These are phyloP conservation scores for Apocynum venetum DNA, from an alignment of 257 asterid species.

Conservation along the genomic window DNA sequence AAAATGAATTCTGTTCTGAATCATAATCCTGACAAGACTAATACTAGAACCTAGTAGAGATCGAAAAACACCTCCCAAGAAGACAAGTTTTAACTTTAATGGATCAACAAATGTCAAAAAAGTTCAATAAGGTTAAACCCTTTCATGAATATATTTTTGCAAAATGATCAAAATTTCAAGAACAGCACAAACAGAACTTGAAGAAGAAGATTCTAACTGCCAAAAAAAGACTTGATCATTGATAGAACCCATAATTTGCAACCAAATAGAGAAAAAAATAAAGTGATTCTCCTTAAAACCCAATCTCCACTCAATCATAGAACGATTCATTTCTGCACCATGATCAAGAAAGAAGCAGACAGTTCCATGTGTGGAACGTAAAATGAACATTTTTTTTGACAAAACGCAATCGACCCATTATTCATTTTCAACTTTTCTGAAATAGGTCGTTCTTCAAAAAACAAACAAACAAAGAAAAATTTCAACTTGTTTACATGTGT, in stretches of 20 bases:
- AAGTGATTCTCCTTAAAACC: neutral
- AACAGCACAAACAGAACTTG: neutral
- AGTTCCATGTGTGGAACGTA: neutral
- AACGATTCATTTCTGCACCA: conserved; percentile 5
- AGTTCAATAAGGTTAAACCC: neutral
- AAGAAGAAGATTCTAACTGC: neutral
- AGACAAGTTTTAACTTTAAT: neutral
- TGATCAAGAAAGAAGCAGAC: conserved; percentile 6
- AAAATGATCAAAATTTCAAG: neutral
- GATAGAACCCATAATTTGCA: neutral
- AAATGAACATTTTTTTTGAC: neutral
- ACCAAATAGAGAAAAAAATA: no score
- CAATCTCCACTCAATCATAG: conserved; percentile 2
- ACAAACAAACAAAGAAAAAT: conserved; percentile 4
- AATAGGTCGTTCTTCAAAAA: conserved; percentile 21
- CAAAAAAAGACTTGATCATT: neutral
- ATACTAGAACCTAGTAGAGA: neutral
- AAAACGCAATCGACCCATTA: conserved; percentile 24
- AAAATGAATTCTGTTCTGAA: neutral
- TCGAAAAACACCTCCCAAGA: neutral
- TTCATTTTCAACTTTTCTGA: conserved; percentile 8
- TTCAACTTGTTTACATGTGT: neutral
- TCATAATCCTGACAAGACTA: neutral
- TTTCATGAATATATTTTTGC: neutral
- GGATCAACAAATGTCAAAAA: neutral